Evolutionary conservation across 2,329 filamentous ascomycete genomes (phyloP), one percentile per base, ranked within the genome.

Genomic region (Ophiostoma populinum): DNA sequence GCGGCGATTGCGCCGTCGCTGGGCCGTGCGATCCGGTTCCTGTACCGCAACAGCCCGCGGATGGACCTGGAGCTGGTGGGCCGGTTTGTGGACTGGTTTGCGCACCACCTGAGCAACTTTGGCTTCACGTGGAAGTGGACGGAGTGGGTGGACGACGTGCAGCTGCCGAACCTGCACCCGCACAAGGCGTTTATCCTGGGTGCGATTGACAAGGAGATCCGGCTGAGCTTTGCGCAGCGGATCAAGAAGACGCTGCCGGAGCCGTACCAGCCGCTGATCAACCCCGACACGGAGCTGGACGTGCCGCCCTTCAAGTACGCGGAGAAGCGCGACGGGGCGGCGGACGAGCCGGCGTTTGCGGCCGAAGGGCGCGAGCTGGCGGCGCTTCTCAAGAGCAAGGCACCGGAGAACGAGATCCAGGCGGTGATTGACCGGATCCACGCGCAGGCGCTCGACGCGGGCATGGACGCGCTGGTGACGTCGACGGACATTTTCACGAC

Each of bases 101-200:
- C 87, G 13, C 90, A 98, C 54, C 90, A 98, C 59, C 61, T 98
- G 45, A 94, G 86, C 59, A 98, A 98, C 59, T 98, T 98, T 52
- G 90, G 92, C 35, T 98, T 95, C 53, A 90, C 90, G 8, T 98
- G 90, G 90, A 95, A 95, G 57, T 98, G 90, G 90, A 77, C 80
- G 12, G 90, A 98, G 58, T 98, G 90, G 90, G 68, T 80, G 32
- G 82, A 86, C 12, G 85, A 95, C 51, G 74, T 93, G 12, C 66
- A 73, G 28, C 66, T 92, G 18, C 70, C 81, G 0, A 63, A 77
- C 40, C 59, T 90, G 22, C 74, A 93, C 51, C 86, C 90, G 1
- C 80, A 77, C 58, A 94, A 94, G 58, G 82, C 87, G 21, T 94
- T 98, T 56, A 90, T 98, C 44, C 65, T 76, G 35, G 87, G 85